A percentile compares a stretch with the other conserved stretches of the same genome.
phyloP scores from a whole-genome alignment of 768 basidiomycete species.

The Rhodotorula graminis region DNA sequence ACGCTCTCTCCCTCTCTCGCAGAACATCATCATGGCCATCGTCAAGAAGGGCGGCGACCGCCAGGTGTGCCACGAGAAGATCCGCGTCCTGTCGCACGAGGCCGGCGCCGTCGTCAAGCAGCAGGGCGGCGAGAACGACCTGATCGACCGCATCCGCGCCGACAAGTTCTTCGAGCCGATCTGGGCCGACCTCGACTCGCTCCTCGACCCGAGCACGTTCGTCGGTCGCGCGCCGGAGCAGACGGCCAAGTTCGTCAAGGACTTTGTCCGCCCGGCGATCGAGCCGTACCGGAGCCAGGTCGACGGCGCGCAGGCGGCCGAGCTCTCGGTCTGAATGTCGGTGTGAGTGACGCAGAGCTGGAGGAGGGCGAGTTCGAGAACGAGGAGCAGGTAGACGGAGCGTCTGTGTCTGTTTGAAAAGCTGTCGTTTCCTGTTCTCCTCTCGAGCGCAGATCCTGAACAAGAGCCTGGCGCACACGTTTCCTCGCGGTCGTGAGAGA shows the following conservation, averaged over 20 bases:
- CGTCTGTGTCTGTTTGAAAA: not conserved
- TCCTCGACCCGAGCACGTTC: slow-evolving; percentile 83
- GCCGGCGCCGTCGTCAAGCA: slow-evolving; percentile 91
- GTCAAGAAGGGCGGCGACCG: slow-evolving; percentile 86
- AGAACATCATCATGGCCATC: slow-evolving; percentile 95
- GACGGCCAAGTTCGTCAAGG: slow-evolving; percentile 76
- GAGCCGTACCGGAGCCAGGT: slow-evolving; percentile 38
- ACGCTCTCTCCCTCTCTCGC: not conserved
- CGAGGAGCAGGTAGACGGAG: not conserved
- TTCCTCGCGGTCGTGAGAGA: too few relatives aligned
- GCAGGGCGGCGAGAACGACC: slow-evolving; percentile 88
- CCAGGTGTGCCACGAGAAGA: slow-evolving; percentile 94
- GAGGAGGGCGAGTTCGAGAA: not conserved
- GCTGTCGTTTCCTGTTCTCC: too few relatives aligned
- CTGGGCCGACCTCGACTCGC: slow-evolving; percentile 65
- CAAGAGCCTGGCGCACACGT: too few relatives aligned
- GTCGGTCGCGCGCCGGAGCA: slow-evolving; percentile 92
- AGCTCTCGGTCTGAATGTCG: slow-evolving; percentile 32
- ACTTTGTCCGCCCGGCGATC: slow-evolving; percentile 83
- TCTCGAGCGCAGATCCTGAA: too few relatives aligned
- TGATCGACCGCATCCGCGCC: slow-evolving; percentile 75
- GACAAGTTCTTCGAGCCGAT: slow-evolving; percentile 89
- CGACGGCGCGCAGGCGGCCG: slow-evolving; percentile 21
- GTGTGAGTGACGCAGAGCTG: too few relatives aligned
- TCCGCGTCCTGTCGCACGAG: slow-evolving; percentile 88